Evolutionary conservation across 164 flowering plant species (phyloP).

Genomic region (Liquidambar formosana): DNA sequence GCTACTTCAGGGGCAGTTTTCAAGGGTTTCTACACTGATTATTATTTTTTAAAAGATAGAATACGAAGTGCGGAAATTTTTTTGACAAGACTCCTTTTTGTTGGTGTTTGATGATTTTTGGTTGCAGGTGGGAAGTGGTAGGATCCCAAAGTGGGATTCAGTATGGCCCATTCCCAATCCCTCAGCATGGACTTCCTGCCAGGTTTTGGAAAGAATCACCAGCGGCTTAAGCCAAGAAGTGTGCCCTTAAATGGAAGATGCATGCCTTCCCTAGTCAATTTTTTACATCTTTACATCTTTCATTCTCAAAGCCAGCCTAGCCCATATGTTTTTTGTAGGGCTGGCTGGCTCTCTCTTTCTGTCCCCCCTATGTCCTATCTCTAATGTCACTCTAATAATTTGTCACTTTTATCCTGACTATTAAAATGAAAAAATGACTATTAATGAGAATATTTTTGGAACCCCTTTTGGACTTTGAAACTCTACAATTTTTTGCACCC

Average conservation of each 20-base stretch:
- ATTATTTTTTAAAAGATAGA: neutral
- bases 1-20: neutral
- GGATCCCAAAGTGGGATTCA: conserved; percentile 38
- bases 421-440: too few relatives aligned
- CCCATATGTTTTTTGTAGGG: neutral
- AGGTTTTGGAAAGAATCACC: conserved; percentile 55
- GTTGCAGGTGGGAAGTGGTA: conserved; percentile 55
- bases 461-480: too few relatives aligned
- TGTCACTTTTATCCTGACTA: too few relatives aligned
- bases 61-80: neutral
- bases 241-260: neutral
- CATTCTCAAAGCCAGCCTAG: neutral
- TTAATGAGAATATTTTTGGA: too few relatives aligned
- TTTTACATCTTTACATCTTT: too few relatives aligned
- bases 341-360: neutral
- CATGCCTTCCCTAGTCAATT: neutral
- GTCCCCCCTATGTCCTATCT: neutral
- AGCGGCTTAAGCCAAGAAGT: neutral
- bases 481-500: too few relatives aligned
- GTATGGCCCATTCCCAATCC: conserved; percentile 72
- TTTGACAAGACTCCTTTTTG: neutral
- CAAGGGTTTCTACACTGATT: too few relatives aligned
- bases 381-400: too few relatives aligned
- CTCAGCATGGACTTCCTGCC: conserved; percentile 69
- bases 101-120: conserved; percentile 9